These are phyloP conservation scores for Plantago lanceolata DNA, from an alignment of 305 asterid genomes.

Conservation along the genomic window DNA sequence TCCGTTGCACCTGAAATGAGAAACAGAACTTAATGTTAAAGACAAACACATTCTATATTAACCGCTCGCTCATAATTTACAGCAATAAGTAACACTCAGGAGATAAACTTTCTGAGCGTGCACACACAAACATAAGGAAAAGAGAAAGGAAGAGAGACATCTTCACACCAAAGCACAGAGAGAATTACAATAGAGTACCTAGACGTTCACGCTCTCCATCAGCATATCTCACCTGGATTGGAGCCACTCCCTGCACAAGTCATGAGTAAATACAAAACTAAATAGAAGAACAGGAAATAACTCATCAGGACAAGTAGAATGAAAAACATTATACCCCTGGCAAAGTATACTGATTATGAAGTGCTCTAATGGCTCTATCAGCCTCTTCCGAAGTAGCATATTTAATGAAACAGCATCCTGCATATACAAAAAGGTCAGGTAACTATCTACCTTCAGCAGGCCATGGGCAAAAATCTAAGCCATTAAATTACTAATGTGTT, in stretches of 20 bases:
- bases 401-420: slow-evolving; percentile 98
- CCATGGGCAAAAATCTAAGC: slow-evolving; percentile 16
- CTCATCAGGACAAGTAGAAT: slow-evolving; percentile 16
- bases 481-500: slow-evolving; percentile 19
- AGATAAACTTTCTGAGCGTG: no score
- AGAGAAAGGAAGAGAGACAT: slow-evolving; percentile 12
- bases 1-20: slow-evolving; percentile 71
- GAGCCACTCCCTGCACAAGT: slow-evolving; percentile 71
- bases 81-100: neutral
- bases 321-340: slow-evolving; percentile 70
- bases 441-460: slow-evolving; percentile 30
- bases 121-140: no score
- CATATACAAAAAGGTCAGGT: slow-evolving; percentile 44
- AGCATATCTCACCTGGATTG: slow-evolving; percentile 97
- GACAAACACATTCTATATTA: slow-evolving; percentile 10
- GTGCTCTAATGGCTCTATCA: slow-evolving; percentile 83
- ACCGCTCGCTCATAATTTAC: slow-evolving; percentile 7
- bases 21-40: slow-evolving; percentile 23
- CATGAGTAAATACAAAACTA: slow-evolving; percentile 25
- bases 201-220: slow-evolving; percentile 99
- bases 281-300: slow-evolving; percentile 18
- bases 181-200: slow-evolving; percentile 45
- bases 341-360: slow-evolving; percentile 77
- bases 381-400: slow-evolving; percentile 91
- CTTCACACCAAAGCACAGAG: neutral